Conservation (phyloP, 768 basidiomycete species). For the Termitomyces sp. region DNA sequence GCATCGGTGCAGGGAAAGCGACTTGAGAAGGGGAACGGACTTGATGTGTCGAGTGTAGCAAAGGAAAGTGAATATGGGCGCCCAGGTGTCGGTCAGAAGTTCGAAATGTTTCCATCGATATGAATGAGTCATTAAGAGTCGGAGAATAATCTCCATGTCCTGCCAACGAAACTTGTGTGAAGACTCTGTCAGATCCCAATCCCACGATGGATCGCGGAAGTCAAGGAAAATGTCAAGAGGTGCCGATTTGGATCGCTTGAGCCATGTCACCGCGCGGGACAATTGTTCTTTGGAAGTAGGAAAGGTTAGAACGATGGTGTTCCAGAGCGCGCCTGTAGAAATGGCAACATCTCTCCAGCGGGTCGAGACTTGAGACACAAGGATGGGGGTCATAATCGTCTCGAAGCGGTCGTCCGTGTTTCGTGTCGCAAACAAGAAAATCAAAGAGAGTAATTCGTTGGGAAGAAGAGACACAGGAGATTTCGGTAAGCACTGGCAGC, state of each 20-base stretch:
- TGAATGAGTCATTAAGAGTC: slow-evolving; percentile 40
- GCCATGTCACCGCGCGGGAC: slow-evolving; percentile 30
- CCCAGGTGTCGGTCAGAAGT: slow-evolving; percentile 59
- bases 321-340: slow-evolving; percentile 46
- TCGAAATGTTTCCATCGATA: slow-evolving; percentile 45
- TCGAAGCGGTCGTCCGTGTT: slow-evolving; percentile 23
- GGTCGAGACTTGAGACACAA: slow-evolving; percentile 45
- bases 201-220: slow-evolving; percentile 55
- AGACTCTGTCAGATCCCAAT: slow-evolving; percentile 46
- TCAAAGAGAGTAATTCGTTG: slow-evolving; percentile 32
- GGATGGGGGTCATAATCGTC: slow-evolving; percentile 23
- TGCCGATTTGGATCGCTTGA: slow-evolving; percentile 40
- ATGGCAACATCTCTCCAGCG: slow-evolving; percentile 50
- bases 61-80: slow-evolving; percentile 52
- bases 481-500: neutral
- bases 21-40: slow-evolving; percentile 33
- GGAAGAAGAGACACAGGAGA: slow-evolving; percentile 24
- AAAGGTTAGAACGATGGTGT: slow-evolving; percentile 40
- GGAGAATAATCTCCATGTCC: slow-evolving; percentile 44
- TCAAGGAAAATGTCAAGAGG: slow-evolving; percentile 54
- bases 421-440: slow-evolving; percentile 27
- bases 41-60: slow-evolving; percentile 30
- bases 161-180: slow-evolving; percentile 37
- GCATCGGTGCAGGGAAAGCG: slow-evolving; percentile 47
- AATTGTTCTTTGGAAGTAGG: slow-evolving; percentile 38